These are phyloP conservation scores for Galerina sulciceps DNA, from an alignment of 768 basidiomycete genomes.

Conservation along the genomic window DNA sequence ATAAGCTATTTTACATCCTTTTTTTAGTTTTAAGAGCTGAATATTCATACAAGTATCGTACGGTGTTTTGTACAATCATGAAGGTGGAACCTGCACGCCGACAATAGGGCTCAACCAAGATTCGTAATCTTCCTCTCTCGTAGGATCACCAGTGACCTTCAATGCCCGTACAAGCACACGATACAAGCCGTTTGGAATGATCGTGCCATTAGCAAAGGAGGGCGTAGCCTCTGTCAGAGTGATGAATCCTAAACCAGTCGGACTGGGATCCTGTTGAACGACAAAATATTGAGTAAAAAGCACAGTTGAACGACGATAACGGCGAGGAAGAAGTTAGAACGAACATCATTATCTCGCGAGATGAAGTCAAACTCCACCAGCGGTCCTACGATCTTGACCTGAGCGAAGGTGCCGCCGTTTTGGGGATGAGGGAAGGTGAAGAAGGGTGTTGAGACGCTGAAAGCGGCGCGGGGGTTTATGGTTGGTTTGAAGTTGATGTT, in stretches of 20 bases:
- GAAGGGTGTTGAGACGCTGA: constrained; percentile 20
- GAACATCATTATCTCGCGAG: constrained; percentile 49
- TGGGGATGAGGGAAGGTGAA: constrained; percentile 44
- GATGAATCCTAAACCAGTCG: constrained; percentile 32
- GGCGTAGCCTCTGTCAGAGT: constrained; percentile 32
- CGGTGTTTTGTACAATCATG: not conserved
- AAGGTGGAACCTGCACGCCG: constrained; percentile 38
- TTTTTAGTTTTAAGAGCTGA: too few species aligned
- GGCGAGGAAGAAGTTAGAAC: constrained; percentile 21
- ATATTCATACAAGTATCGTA: too few species aligned
- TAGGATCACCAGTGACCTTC: constrained; percentile 45
- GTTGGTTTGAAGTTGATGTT: constrained; percentile 44
- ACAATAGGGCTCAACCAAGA: constrained; percentile 49
- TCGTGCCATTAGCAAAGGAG: constrained; percentile 48
- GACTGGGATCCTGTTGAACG: constrained; percentile 12
- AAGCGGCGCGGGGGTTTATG: constrained; percentile 25
- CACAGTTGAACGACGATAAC: not conserved
- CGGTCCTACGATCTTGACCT: constrained; percentile 49
- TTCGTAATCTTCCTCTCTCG: constrained; percentile 48
- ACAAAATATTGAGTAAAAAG: not conserved
- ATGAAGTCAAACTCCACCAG: constrained; percentile 51
- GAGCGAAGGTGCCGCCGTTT: constrained; percentile 41
- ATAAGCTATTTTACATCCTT: too few species aligned
- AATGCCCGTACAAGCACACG: constrained; percentile 43
- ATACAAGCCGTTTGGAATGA: constrained; percentile 46